These are phyloP conservation scores for Citrus sinensis DNA, from an alignment of 345 rosid species.

Conservation along the genomic window DNA sequence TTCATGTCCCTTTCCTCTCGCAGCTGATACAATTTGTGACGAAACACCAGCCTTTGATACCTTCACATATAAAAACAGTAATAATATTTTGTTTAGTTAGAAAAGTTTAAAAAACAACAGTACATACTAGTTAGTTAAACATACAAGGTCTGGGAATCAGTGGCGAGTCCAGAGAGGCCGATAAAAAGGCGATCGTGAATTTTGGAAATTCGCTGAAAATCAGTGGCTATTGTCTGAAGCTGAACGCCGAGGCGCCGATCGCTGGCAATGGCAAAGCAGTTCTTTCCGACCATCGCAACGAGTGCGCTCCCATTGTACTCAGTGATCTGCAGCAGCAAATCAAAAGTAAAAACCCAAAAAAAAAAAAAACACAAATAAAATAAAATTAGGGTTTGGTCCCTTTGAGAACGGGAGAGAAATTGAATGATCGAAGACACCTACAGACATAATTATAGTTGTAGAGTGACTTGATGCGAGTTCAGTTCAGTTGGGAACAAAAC, in stretches of 20 bases:
- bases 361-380: not conserved
- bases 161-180: slow-evolving; percentile 93
- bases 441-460: not conserved
- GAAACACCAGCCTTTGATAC: slow-evolving; percentile 86
- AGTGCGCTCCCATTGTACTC: slow-evolving; percentile 99
- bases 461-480: not conserved
- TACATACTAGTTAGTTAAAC: not conserved
- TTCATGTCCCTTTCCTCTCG: slow-evolving; percentile 98
- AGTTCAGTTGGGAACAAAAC: too few species aligned
- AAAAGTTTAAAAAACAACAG: not conserved
- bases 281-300: slow-evolving; percentile 99
- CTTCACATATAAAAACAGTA: slow-evolving; percentile 34
- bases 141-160: slow-evolving; percentile 93
- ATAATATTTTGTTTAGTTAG: not conserved
- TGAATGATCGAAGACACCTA: not conserved
- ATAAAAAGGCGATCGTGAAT: slow-evolving; percentile 82
- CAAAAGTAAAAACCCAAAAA: not conserved
- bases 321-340: slow-evolving; percentile 54
- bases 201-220: slow-evolving; percentile 79
- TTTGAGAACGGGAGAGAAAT: not conserved
- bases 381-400: slow-evolving; percentile 2
- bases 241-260: slow-evolving; percentile 92
- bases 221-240: slow-evolving; percentile 95
- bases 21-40: slow-evolving; percentile 86
- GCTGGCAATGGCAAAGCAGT: slow-evolving; percentile 97